phyloP scores from a whole-genome alignment of 2,329 filamentous ascomycete genomes.

The Nothopassalora personata region DNA sequence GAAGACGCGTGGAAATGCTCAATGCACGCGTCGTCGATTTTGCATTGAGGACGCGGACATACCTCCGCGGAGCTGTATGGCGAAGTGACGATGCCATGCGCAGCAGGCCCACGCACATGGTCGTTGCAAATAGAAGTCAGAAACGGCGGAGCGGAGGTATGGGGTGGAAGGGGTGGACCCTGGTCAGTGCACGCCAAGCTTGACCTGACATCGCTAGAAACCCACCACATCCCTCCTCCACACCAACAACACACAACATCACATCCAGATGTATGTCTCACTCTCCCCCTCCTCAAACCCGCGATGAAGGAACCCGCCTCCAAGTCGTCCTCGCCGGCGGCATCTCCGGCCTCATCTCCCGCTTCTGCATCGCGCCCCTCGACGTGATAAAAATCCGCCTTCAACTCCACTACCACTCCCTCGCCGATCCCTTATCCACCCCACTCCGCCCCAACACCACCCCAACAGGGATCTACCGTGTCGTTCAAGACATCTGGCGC shows the following conservation, averaged over 20 bases:
- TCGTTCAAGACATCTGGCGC: conserved; percentile 60
- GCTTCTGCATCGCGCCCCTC: conserved; percentile 89
- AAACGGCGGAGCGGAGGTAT: not conserved
- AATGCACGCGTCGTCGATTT: not conserved
- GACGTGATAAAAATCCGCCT: conserved; percentile 98
- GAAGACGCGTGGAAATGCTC: not conserved
- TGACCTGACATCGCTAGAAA: not conserved
- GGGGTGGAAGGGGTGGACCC: not conserved
- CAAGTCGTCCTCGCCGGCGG: conserved; percentile 64
- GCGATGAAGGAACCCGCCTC: conserved; percentile 65
- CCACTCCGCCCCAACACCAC: conserved; percentile 1
- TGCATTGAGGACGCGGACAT: not conserved
- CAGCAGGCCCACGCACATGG: not conserved
- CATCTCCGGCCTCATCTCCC: conserved; percentile 78
- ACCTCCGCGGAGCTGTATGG: not conserved
- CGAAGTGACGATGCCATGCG: not conserved
- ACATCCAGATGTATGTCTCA: conserved; percentile 2
- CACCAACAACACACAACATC: too few relatives aligned
- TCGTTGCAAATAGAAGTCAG: not conserved
- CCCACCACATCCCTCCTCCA: too few relatives aligned
- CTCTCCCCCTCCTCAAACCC: conserved; percentile 27
- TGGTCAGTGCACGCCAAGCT: not conserved
- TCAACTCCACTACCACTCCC: conserved; percentile 83
- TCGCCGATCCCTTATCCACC: conserved; percentile 60
- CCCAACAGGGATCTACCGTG: conserved; percentile 23